These are phyloP conservation scores for Mortierella sp. DNA, from an alignment of 371 early-diverging fungal genomes.

Conservation along the genomic window DNA sequence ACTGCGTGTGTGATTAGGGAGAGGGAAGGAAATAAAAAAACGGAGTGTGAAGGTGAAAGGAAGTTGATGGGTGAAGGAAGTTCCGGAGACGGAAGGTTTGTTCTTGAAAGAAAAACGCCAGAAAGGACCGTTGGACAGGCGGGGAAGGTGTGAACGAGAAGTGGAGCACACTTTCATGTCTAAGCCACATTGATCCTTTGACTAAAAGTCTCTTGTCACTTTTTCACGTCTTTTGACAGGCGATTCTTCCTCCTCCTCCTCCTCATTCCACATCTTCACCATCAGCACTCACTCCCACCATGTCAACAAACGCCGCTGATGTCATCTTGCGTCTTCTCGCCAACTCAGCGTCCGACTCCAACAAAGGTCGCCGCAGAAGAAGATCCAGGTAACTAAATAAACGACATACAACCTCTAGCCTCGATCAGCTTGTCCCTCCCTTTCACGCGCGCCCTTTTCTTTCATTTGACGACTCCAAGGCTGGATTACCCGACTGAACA, in stretches of 20 bases:
- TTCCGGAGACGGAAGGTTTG: background rate
- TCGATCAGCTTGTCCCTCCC: background rate
- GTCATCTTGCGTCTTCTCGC: slow-evolving; percentile 56
- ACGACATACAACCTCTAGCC: background rate
- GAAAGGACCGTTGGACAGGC: background rate
- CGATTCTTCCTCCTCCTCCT: background rate
- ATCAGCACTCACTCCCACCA: slow-evolving; percentile 29
- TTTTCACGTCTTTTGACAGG: background rate
- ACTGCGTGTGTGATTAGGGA: background rate
- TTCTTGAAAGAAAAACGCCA: background rate
- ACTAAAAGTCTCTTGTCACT: background rate
- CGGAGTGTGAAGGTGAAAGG: slow-evolving; percentile 23
- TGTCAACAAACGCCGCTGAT: slow-evolving; percentile 44
- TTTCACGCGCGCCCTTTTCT: too few species aligned
- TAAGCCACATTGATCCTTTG: background rate
- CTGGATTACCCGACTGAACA: background rate
- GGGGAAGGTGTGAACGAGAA: background rate
- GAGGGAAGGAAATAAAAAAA: background rate
- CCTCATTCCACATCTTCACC: slow-evolving; percentile 16
- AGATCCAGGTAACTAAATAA: slow-evolving; percentile 41
- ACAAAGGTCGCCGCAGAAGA: slow-evolving; percentile 47
- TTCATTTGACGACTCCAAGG: background rate
- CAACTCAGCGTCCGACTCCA: slow-evolving; percentile 49
- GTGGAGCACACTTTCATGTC: background rate
- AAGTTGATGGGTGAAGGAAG: slow-evolving; percentile 5